These are phyloP conservation scores for Cladosporium sp. DNA, from an alignment of 2,329 filamentous ascomycete species.

Conservation along the genomic window DNA sequence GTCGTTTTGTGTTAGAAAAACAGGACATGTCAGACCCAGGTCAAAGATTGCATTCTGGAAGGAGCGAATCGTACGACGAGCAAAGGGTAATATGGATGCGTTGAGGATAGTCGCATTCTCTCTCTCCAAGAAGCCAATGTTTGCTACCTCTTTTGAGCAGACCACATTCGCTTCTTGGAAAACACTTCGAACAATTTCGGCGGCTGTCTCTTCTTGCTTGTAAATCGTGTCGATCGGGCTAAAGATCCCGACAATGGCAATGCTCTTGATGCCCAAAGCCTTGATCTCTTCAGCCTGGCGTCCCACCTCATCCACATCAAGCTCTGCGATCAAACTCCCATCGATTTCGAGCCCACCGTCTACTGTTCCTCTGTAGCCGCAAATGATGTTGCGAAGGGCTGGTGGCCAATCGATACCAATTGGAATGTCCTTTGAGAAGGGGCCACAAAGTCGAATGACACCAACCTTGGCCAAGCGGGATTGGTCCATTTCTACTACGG, in stretches of 20 bases:
- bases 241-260: slow-evolving; percentile 11
- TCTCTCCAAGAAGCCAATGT: slow-evolving; percentile 46
- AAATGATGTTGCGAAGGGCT: slow-evolving; percentile 41
- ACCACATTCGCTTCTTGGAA: slow-evolving; percentile 7
- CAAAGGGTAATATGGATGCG: slow-evolving; percentile 44
- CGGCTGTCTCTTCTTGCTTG: slow-evolving; percentile 11
- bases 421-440: slow-evolving; percentile 46
- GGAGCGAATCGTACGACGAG: slow-evolving; percentile 40
- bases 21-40: slow-evolving; percentile 42
- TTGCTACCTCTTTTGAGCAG: slow-evolving; percentile 28
- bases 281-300: slow-evolving; percentile 6
- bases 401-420: slow-evolving; percentile 48
- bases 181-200: background rate
- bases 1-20: slow-evolving; percentile 51
- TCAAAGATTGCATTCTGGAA: slow-evolving; percentile 44
- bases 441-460: slow-evolving; percentile 42
- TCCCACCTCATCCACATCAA: slow-evolving; percentile 5
- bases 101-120: slow-evolving; percentile 51
- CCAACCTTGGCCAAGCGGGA: slow-evolving; percentile 48
- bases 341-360: slow-evolving; percentile 20
- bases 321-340: slow-evolving; percentile 11
- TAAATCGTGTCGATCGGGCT: slow-evolving; percentile 11
- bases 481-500: slow-evolving; percentile 35
- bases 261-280: slow-evolving; percentile 7
- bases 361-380: slow-evolving; percentile 38